Evolutionary conservation across 2,329 filamentous ascomycete genomes (phyloP).

Genomic region (Parafenestella ontariensis): DNA sequence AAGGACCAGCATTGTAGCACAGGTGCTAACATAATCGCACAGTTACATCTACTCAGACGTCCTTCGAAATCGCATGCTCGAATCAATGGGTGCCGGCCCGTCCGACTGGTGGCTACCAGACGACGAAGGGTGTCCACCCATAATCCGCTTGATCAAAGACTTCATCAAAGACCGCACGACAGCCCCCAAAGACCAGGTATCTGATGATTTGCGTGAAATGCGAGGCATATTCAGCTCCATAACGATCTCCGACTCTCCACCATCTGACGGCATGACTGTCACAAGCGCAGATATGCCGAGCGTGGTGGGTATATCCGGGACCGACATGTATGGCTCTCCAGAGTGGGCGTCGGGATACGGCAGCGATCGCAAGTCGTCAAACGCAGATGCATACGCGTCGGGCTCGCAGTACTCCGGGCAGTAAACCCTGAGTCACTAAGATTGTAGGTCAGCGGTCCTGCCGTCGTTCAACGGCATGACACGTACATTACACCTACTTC

Average conservation of each 20-base stretch:
- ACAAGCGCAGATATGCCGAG: constrained; percentile 33
- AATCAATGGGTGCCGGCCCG: constrained; percentile 75
- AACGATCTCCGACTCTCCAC: constrained; percentile 45
- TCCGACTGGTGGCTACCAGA: constrained; percentile 90
- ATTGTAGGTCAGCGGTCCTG: constrained; percentile 4
- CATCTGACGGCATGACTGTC: constrained; percentile 34
- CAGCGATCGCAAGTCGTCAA: constrained; percentile 30
- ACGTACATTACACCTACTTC: constrained; percentile 7
- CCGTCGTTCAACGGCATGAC: constrained; percentile 11
- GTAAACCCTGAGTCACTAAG: constrained; percentile 10
- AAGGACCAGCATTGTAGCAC: neutral
- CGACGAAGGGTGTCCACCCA: constrained; percentile 74
- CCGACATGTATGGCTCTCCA: constrained; percentile 30
- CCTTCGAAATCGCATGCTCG: constrained; percentile 77
- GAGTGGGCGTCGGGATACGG: constrained; percentile 30
- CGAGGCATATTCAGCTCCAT: constrained; percentile 68
- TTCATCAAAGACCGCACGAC: constrained; percentile 80
- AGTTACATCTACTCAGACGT: constrained; percentile 85
- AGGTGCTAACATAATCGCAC: constrained; percentile 11
- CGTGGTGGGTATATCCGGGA: constrained; percentile 22
- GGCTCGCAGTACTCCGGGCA: constrained; percentile 24
- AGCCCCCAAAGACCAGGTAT: constrained; percentile 56
- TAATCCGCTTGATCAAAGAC: constrained; percentile 77
- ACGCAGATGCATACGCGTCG: constrained; percentile 19
- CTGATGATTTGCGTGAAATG: constrained; percentile 75